phyloP scores from a whole-genome alignment of 75 land plant species.

The Cunninghamia lanceolata region DNA sequence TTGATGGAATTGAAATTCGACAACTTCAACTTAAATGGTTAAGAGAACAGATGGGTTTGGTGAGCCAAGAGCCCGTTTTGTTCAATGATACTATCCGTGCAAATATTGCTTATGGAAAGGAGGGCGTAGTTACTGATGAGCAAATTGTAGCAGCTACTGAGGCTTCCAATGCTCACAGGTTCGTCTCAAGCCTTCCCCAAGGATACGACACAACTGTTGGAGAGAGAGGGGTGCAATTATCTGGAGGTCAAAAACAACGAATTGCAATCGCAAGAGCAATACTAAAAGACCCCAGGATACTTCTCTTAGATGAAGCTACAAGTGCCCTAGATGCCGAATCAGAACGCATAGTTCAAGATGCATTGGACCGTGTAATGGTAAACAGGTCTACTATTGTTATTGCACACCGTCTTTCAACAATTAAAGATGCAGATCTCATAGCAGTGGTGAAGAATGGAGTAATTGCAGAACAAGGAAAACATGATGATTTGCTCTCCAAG shows the following conservation, averaged over 20 bases:
- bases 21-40: conserved; percentile 48
- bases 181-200: conserved; percentile 43
- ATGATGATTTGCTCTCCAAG: conserved; percentile 52
- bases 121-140: conserved; percentile 39
- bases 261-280: conserved; percentile 86
- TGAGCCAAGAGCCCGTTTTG: conserved; percentile 61
- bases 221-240: conserved; percentile 66
- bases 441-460: conserved; percentile 78
- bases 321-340: conserved; percentile 87
- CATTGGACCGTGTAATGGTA: conserved; percentile 69
- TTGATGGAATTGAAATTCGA: conserved; percentile 54
- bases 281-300: conserved; percentile 62
- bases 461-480: conserved; percentile 81
- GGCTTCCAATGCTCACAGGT: conserved; percentile 60
- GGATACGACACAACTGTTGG: conserved; percentile 71
- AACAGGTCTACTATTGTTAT: conserved; percentile 71
- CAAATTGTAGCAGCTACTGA: conserved; percentile 51
- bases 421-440: conserved; percentile 66
- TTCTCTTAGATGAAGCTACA: conserved; percentile 84
- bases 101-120: conserved; percentile 59
- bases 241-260: conserved; percentile 88
- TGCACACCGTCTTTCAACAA: conserved; percentile 83
- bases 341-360: conserved; percentile 76
- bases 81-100: conserved; percentile 45
- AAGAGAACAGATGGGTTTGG: conserved; percentile 64